Evolutionary conservation across 768 basidiomycete genomes (phyloP).

Genomic region (Dacryopinax primogenitus): DNA sequence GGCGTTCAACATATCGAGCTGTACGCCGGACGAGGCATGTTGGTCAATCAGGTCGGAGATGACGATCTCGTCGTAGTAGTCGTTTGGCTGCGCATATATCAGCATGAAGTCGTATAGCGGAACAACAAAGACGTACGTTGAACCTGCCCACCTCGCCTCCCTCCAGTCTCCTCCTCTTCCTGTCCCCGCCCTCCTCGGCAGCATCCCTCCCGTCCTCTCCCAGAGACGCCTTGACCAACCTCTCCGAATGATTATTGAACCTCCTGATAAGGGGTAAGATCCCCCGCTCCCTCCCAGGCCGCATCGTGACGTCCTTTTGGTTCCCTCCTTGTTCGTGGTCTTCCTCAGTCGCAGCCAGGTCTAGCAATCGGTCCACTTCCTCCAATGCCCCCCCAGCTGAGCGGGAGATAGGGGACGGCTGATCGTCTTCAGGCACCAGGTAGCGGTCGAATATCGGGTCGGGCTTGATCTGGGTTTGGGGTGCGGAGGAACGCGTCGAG

Average conservation of each 20-base stretch:
- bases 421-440: conserved; percentile 90
- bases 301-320: conserved; percentile 86
- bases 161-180: conserved; percentile 6
- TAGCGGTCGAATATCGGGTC: conserved; percentile 94
- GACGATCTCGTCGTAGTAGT: conserved; percentile 50
- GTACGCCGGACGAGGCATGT: neutral
- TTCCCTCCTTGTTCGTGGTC: conserved; percentile 89
- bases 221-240: conserved; percentile 53
- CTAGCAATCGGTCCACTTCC: conserved; percentile 62
- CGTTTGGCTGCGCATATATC: conserved; percentile 18
- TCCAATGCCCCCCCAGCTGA: too few species aligned
- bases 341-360: conserved; percentile 74
- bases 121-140: conserved; percentile 15
- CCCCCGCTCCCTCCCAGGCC: conserved; percentile 75
- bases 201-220: neutral
- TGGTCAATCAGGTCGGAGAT: conserved; percentile 67
- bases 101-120: neutral
- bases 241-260: conserved; percentile 94
- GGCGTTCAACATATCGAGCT: conserved; percentile 44
- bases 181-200: too few species aligned
- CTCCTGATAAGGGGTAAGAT: conserved; percentile 87
- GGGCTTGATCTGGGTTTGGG: conserved; percentile 73
- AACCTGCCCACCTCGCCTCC: neutral
- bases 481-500: conserved; percentile 73
- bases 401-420: conserved; percentile 36